Conservation (phyloP, 805 yeast genomes). For the Pichia californica region DNA sequence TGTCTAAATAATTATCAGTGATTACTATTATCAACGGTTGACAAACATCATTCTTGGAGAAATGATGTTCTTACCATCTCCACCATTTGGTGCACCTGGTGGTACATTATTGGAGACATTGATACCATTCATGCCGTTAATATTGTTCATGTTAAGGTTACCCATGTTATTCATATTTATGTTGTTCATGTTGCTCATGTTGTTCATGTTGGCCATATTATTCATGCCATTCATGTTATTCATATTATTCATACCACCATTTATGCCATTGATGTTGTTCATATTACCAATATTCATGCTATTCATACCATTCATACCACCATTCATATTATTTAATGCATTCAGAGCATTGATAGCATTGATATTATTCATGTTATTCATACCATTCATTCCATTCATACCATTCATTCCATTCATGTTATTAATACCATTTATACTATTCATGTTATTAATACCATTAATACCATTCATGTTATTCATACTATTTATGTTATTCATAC, state of each 20-base stretch:
- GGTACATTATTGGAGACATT: conserved; percentile 13
- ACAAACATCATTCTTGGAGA: conserved; percentile 22
- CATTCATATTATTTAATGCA: not conserved
- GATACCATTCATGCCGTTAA: conserved; percentile 2
- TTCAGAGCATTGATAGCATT: not conserved
- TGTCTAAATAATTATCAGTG: too few species aligned
- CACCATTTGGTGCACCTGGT: conserved; percentile 2
- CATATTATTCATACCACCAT: not conserved
- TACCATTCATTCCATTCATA: not conserved
- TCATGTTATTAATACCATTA: conserved; percentile 7
- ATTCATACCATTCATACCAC: not conserved
- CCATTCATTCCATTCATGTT: not conserved
- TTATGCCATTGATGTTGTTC: not conserved
- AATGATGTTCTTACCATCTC: conserved; percentile 17
- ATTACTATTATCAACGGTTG: conserved; percentile 6
- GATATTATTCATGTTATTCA: not conserved
- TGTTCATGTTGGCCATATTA: not conserved
- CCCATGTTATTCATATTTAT: not conserved
- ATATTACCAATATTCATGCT: not conserved
- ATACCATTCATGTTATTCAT: conserved; percentile 6
- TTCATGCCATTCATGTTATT: not conserved
- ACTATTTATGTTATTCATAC: not conserved
- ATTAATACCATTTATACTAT: not conserved
- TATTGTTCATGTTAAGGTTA: not conserved
- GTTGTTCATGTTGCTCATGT: not conserved